Base-by-base conservation (phyloP, 2,329 filamentous ascomycete genomes). In the Dryadomyces sulphureus region DNA sequence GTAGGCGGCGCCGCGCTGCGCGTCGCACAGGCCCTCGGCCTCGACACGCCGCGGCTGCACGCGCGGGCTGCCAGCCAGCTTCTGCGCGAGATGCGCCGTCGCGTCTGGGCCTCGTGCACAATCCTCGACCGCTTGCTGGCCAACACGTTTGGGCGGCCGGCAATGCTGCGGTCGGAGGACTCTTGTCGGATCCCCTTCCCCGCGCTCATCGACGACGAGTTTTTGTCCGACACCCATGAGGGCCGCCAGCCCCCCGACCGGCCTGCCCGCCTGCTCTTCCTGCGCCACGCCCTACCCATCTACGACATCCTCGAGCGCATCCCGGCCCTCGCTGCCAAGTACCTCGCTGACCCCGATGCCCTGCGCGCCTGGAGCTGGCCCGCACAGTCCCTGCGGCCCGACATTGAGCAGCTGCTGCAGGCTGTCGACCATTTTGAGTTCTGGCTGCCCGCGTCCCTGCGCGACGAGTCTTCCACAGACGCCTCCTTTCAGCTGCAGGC, bases 181-280 rank as follows among this genome's bases (percentile, higher is more conserved):
- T 11, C 11, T 7, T 14, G 19, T 19, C 38, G 46, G 25, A 39
- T 53, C 2, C 50, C 54, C 4, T 40, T 50, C 3, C 58, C 57
- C 12, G 46, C 47, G 0, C 35, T 49, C 0, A 57, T 62, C 25
- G 60, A 61, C 42, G 59, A 62, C 35, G 56, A 61, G 45, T 54
- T 54, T 30, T 39, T 62, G 0, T 53, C 50, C 3, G 34, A 45
- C 2, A 48, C 34, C 1, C 45, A 44, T 3, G 53, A 59, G 41
- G 57, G 52, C 9, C 20, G 12, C 2, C 58, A 62, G 27, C 56
- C 53, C 7, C 14, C 14, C 7, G 27, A 30, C 27, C 7, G 27
- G 14, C 27, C 27, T 14, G 7, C 27, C 27, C 7, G 14, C 7
- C 27, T 30, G 7, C 7, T 30, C 27, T 30, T 30, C 27, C 27